A percentile compares a stretch with the other conserved stretches of the same genome.
These are phyloP conservation scores for Phytopythium cucurbitacearum DNA, from an alignment of 352 stramenopile species.

Conservation along the genomic window DNA sequence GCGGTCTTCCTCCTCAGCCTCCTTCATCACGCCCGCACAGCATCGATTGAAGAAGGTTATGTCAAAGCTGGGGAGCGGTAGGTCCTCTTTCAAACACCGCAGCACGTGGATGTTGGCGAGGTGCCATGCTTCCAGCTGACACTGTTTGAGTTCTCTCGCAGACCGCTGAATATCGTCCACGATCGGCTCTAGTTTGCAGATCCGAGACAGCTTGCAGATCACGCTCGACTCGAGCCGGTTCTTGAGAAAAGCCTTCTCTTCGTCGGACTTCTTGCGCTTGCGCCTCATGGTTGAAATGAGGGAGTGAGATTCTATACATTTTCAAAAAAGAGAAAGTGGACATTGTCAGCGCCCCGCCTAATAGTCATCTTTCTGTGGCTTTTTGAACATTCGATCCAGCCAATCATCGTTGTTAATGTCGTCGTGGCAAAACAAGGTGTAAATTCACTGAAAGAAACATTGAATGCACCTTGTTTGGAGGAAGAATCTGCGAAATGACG, in stretches of 20 bases:
- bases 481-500: too few relatives aligned
- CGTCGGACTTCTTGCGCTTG: background rate
- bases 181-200: background rate
- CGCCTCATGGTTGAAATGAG: background rate
- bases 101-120: background rate
- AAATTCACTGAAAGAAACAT: too few relatives aligned
- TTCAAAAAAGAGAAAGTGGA: too few relatives aligned
- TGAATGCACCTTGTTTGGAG: too few relatives aligned
- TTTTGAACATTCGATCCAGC: too few relatives aligned
- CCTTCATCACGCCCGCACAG: slow-evolving; percentile 9
- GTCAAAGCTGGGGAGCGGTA: background rate
- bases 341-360: too few relatives aligned
- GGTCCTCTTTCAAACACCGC: background rate
- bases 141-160: background rate
- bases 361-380: too few relatives aligned
- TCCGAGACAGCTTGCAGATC: background rate
- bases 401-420: too few relatives aligned
- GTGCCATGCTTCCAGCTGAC: background rate
- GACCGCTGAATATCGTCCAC: background rate
- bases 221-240: background rate
- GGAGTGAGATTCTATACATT: too few relatives aligned
- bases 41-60: slow-evolving; percentile 10
- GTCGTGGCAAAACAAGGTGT: too few relatives aligned
- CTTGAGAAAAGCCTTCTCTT: background rate
- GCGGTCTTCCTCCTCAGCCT: too few relatives aligned